phyloP scores from a whole-genome alignment of 1,139 yeast species.

The Debaryomyces psychrophilus region DNA sequence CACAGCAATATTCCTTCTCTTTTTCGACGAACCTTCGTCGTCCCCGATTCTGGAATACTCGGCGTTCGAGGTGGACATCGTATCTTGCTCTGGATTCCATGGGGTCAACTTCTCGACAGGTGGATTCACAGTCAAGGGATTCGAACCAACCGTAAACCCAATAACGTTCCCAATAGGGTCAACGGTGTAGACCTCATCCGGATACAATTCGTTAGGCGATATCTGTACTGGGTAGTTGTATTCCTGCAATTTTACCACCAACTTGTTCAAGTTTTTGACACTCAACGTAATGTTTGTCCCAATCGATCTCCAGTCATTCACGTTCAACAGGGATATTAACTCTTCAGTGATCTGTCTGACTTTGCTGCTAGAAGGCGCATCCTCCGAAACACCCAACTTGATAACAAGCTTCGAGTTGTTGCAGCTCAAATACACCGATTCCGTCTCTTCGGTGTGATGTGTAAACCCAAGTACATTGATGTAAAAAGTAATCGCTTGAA shows the following conservation, averaged over 20 bases:
- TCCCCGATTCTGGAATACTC: slow-evolving; percentile 18
- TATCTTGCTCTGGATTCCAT: slow-evolving; percentile 5
- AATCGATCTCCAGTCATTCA: slow-evolving; percentile 55
- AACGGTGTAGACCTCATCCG: slow-evolving; percentile 65
- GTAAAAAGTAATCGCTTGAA: slow-evolving; percentile 50
- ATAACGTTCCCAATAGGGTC: slow-evolving; percentile 71
- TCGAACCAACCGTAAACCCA: slow-evolving; percentile 64
- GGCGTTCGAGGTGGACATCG: slow-evolving; percentile 17
- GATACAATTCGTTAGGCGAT: slow-evolving; percentile 65
- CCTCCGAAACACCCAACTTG: slow-evolving; percentile 28
- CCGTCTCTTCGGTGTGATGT: slow-evolving; percentile 28
- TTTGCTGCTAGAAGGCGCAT: slow-evolving; percentile 31
- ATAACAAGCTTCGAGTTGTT: slow-evolving; percentile 35
- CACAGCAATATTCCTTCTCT: slow-evolving; percentile 64
- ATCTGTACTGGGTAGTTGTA: slow-evolving; percentile 36
- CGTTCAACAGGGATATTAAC: slow-evolving; percentile 29
- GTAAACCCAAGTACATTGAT: slow-evolving; percentile 46
- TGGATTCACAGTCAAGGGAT: slow-evolving; percentile 59
- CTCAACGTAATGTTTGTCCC: slow-evolving; percentile 45
- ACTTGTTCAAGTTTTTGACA: slow-evolving; percentile 34
- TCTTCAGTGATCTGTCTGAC: slow-evolving; percentile 27
- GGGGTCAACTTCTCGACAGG: slow-evolving; percentile 26
- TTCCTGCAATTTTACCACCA: slow-evolving; percentile 36
- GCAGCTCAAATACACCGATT: slow-evolving; percentile 34
- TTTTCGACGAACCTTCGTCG: slow-evolving; percentile 11